A percentile compares a stretch with the other conserved stretches of the same genome.
phyloP scores from a whole-genome alignment of 177 flowering plant species.

The Vitis hybrid region DNA sequence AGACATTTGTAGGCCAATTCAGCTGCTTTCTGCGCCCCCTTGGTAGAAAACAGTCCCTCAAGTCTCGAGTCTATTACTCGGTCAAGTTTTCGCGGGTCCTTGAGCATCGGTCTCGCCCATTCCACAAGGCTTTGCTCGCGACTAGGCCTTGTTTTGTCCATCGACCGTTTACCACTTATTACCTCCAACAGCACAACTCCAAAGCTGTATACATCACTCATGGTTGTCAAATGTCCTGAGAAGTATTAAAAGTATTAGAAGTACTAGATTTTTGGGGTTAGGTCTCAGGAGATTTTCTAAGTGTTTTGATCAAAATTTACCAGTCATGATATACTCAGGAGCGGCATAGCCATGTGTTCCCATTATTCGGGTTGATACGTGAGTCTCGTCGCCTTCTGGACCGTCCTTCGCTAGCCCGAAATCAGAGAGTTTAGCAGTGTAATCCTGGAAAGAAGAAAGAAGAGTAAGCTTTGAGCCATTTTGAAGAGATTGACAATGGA shows the following conservation, averaged over 20 bases:
- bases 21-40: constrained; percentile 22
- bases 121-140: constrained; percentile 30
- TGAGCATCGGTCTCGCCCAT: constrained; percentile 30
- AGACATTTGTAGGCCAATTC: constrained; percentile 28
- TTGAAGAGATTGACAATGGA: not conserved
- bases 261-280: too few relatives aligned
- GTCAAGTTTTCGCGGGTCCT: constrained; percentile 16
- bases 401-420: constrained; percentile 30
- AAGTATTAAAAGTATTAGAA: not conserved
- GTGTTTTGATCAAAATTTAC: constrained; percentile 4
- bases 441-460: constrained; percentile 13
- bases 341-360: constrained; percentile 24
- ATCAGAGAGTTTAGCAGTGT: constrained; percentile 26
- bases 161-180: constrained; percentile 23
- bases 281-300: too few relatives aligned
- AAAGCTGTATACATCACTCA: constrained; percentile 38
- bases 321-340: constrained; percentile 14
- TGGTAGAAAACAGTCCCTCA: constrained; percentile 14
- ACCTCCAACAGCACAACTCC: constrained; percentile 36
- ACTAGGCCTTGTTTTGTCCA: constrained; percentile 19
- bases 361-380: constrained; percentile 26
- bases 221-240: constrained; percentile 33
- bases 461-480: not conserved
- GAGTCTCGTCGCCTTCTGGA: constrained; percentile 20
- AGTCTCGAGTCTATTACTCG: constrained; percentile 26